Evolutionary conservation across 495 filamentous ascomycete genomes (phyloP).

Genomic region (Talaromyces thailandensis): DNA sequence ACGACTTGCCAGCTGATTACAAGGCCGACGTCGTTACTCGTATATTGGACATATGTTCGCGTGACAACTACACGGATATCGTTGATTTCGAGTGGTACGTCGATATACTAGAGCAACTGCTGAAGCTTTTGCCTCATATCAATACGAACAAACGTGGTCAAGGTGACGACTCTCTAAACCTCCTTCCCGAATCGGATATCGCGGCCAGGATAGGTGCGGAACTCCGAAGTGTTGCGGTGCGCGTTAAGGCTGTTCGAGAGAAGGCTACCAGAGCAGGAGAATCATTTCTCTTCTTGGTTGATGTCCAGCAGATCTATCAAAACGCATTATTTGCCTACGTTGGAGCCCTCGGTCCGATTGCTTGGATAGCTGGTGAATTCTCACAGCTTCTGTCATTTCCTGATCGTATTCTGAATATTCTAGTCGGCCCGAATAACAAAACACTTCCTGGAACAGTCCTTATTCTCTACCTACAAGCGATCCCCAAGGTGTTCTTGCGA

Average conservation of each 20-base stretch:
- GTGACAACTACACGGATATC: conserved; percentile 76
- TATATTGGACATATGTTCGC: conserved; percentile 86
- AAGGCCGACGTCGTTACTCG: conserved; percentile 64
- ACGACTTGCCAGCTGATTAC: conserved; percentile 70
- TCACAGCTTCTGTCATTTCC: conserved; percentile 56
- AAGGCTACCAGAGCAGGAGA: conserved; percentile 81
- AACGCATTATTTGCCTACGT: conserved; percentile 34
- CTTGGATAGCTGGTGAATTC: conserved; percentile 87
- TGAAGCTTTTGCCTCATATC: conserved; percentile 51
- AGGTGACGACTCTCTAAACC: conserved; percentile 11
- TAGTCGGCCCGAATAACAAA: conserved; percentile 56
- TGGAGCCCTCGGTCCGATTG: conserved; percentile 59
- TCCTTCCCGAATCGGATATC: conserved; percentile 23
- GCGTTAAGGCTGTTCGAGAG: conserved; percentile 69
- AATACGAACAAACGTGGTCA: conserved; percentile 11
- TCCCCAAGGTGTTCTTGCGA: conserved; percentile 72
- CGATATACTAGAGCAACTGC: conserved; percentile 69
- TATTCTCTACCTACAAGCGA: conserved; percentile 73
- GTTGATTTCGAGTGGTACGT: conserved; percentile 97
- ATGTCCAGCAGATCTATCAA: conserved; percentile 37
- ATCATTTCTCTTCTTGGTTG: conserved; percentile 49
- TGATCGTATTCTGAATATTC: conserved; percentile 55
- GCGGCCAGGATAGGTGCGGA: conserved; percentile 72
- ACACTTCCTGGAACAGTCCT: conserved; percentile 55
- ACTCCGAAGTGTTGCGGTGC: conserved; percentile 81